Evolutionary conservation across 805 yeast genomes (phyloP).

Genomic region (Yarrowia sp.): DNA sequence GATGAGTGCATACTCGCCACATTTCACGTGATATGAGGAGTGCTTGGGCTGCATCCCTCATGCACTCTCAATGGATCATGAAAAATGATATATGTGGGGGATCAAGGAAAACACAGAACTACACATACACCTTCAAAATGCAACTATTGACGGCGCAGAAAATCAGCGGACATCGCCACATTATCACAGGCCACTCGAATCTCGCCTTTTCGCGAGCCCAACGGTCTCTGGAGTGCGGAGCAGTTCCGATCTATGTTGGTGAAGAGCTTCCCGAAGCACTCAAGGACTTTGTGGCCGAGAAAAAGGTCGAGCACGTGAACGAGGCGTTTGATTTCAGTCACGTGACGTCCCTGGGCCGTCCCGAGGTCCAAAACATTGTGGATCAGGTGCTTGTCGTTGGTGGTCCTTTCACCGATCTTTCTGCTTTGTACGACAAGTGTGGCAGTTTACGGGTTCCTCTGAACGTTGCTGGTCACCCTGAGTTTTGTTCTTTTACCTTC

Average conservation of each 20-base stretch:
- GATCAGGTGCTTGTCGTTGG: conserved; percentile 77
- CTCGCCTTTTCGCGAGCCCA: conserved; percentile 59
- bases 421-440: conserved; percentile 46
- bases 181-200: conserved; percentile 61
- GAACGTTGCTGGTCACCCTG: conserved; percentile 76
- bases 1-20: conserved; percentile 33
- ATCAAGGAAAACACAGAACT: neutral
- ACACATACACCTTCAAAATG: conserved; percentile 5
- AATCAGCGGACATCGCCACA: conserved; percentile 33
- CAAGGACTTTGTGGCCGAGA: conserved; percentile 44
- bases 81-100: conserved; percentile 11
- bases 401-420: conserved; percentile 57
- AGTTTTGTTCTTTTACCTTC: conserved; percentile 75
- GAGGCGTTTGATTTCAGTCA: conserved; percentile 54
- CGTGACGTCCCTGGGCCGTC: conserved; percentile 65
- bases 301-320: conserved; percentile 48
- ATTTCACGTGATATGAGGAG: conserved; percentile 31
- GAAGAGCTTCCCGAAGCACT: conserved; percentile 2
- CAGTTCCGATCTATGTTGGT: conserved; percentile 60
- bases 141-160: conserved; percentile 18
- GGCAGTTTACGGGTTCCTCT: conserved; percentile 69
- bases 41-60: neutral
- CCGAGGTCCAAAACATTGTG: conserved; percentile 65
- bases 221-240: conserved; percentile 61
- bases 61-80: neutral